Evolutionary conservation across 495 filamentous ascomycete species (phyloP).

Genomic region (Schizothecium vesticola): DNA sequence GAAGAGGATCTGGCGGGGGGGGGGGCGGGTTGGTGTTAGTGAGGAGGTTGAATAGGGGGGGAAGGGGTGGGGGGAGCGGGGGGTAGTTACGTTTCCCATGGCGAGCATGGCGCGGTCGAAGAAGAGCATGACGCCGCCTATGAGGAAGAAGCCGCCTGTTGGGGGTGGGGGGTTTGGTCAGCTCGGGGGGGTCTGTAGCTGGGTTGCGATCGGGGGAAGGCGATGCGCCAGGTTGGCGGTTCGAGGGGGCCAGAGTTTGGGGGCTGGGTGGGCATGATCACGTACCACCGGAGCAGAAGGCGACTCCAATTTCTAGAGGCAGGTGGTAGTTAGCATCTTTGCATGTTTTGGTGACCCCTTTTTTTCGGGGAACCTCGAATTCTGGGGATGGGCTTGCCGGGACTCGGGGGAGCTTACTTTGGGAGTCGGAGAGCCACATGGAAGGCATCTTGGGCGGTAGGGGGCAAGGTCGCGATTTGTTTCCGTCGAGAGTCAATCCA

Average conservation of each 20-base stretch:
- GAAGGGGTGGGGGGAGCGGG: conserved; percentile 56
- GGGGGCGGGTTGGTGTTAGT: not conserved
- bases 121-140: conserved; percentile 90
- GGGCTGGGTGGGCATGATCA: conserved; percentile 24
- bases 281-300: conserved; percentile 94
- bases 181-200: not conserved
- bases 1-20: conserved; percentile 72
- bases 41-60: no score
- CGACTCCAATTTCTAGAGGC: conserved; percentile 77
- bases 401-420: conserved; percentile 59
- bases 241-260: not conserved
- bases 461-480: not conserved
- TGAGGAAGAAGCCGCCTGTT: conserved; percentile 82
- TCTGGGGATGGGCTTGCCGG: not conserved
- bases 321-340: conserved; percentile 22
- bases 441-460: conserved; percentile 39
- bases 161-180: not conserved
- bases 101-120: conserved; percentile 89
- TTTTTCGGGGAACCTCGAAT: not conserved
- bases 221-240: not conserved
- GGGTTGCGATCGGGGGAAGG: not conserved
- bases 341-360: not conserved
- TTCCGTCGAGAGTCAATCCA: not conserved
- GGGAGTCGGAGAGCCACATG: conserved; percentile 94
- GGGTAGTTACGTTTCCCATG: conserved; percentile 48